Evolutionary conservation across 2,329 filamentous ascomycete species (phyloP).

Genomic region (Atkinsonella hypoxylon): DNA sequence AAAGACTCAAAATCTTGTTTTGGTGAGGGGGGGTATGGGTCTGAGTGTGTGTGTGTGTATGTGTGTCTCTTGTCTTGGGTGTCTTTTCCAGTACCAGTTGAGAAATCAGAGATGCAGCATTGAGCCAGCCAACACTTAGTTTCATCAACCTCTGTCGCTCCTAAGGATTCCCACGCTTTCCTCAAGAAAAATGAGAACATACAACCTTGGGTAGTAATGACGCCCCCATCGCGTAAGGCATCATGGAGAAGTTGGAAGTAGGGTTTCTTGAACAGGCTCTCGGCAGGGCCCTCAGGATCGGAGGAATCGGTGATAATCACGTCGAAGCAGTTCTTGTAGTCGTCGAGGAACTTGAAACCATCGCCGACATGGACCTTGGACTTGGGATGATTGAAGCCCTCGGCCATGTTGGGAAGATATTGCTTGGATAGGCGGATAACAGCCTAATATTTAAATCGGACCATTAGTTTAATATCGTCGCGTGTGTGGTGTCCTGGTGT

Average conservation of each 20-base stretch:
- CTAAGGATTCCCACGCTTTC: slow-evolving; percentile 26
- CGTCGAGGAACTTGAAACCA: slow-evolving; percentile 95
- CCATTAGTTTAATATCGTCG: not conserved
- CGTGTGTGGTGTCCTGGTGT: not conserved
- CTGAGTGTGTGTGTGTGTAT: too few relatives aligned
- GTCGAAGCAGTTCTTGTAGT: slow-evolving; percentile 95
- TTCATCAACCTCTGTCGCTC: slow-evolving; percentile 15
- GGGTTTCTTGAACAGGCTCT: slow-evolving; percentile 94
- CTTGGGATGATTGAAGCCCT: slow-evolving; percentile 88
- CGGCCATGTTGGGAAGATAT: slow-evolving; percentile 88
- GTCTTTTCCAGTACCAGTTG: slow-evolving; percentile 2
- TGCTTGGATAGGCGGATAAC: slow-evolving; percentile 98
- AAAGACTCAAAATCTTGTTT: not conserved
- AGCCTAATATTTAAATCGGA: slow-evolving; percentile 39
- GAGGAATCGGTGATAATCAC: slow-evolving; percentile 99
- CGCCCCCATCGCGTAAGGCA: slow-evolving; percentile 86
- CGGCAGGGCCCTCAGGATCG: slow-evolving; percentile 91
- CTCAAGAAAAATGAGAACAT: slow-evolving; percentile 59
- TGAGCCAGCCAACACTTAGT: not conserved
- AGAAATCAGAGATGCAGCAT: slow-evolving; percentile 1
- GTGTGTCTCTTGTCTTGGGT: not conserved
- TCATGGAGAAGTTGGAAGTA: slow-evolving; percentile 92
- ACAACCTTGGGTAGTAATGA: slow-evolving; percentile 99
- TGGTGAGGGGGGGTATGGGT: too few relatives aligned
- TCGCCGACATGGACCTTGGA: slow-evolving; percentile 88